Conservation (phyloP, 73 alveolate species). For the Effrenium voratum region DNA sequence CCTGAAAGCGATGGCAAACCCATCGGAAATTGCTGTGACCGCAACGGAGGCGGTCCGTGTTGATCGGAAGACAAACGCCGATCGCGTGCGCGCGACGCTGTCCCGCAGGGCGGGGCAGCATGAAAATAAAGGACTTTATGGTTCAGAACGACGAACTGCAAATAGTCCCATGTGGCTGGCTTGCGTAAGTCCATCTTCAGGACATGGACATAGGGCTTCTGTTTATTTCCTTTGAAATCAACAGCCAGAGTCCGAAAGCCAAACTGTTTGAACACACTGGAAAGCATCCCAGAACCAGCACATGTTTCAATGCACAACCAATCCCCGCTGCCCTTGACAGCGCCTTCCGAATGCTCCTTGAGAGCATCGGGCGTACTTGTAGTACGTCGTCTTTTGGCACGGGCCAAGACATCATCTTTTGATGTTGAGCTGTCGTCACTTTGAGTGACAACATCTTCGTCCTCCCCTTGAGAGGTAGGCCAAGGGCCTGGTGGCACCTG, state of each 20-base stretch:
- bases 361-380: neutral
- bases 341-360: neutral
- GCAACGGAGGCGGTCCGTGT: neutral
- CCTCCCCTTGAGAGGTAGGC: neutral
- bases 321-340: too few relatives aligned
- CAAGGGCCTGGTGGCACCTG: neutral
- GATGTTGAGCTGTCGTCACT: neutral
- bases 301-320: neutral
- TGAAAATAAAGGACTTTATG: neutral
- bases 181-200: neutral
- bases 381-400: neutral
- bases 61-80: neutral
- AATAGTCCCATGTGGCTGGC: neutral
- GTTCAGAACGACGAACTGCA: neutral
- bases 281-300: neutral
- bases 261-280: neutral
- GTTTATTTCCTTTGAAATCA: neutral
- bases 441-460: neutral
- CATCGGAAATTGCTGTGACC: neutral
- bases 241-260: neutral
- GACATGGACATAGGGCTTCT: neutral
- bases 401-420: neutral
- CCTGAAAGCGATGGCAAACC: neutral
- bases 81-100: neutral
- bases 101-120: conserved; percentile 20